These are phyloP conservation scores for Saccharomycopsis sp. DNA, from an alignment of 805 yeast genomes.

Conservation along the genomic window DNA sequence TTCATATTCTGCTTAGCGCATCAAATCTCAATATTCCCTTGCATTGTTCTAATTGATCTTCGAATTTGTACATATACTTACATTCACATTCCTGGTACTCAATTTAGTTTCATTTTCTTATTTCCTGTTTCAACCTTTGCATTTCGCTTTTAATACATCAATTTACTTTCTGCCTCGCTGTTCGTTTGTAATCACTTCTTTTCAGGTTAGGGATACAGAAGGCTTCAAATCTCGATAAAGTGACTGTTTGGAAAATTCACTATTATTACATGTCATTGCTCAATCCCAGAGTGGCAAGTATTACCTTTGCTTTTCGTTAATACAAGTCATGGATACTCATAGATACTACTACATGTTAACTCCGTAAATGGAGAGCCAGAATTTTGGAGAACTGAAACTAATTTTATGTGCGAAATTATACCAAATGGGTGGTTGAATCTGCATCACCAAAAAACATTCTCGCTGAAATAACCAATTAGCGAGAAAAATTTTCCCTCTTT, in stretches of 20 bases:
- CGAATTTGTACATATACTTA: no score
- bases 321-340: no score
- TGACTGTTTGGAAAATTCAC: no score
- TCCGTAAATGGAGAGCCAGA: not conserved
- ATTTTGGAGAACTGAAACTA: not conserved
- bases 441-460: not conserved
- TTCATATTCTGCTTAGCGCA: constrained; percentile 5
- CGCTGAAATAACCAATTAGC: not conserved
- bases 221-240: no score
- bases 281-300: no score
- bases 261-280: no score
- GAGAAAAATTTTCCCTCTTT: not conserved
- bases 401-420: not conserved
- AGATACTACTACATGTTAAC: not conserved
- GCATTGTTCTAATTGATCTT: not conserved
- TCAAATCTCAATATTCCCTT: not conserved
- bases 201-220: no score
- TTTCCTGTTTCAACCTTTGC: not conserved
- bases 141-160: not conserved
- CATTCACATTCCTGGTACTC: no score
- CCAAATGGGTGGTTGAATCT: not conserved
- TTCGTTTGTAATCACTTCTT: not conserved
- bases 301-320: no score
- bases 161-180: not conserved
- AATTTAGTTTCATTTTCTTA: no score